These are phyloP conservation scores for Quercus suber DNA, from an alignment of 306 rosid species.

Conservation along the genomic window DNA sequence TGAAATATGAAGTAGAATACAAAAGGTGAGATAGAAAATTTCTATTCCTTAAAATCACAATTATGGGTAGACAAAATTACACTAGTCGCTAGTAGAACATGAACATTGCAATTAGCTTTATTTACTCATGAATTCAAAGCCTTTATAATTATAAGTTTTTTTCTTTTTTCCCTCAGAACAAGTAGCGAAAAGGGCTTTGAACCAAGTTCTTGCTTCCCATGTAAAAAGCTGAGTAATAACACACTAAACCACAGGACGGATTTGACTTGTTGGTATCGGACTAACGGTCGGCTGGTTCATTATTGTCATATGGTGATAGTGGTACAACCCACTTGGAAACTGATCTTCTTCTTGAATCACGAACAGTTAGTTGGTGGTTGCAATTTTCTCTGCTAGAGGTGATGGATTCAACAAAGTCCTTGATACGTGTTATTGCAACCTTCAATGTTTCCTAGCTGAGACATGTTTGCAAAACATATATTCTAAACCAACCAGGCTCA, in stretches of 20 bases:
- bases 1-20: too few species aligned
- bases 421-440: constrained; percentile 61
- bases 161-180: too few species aligned
- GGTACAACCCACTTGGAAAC: constrained; percentile 28
- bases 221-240: too few species aligned
- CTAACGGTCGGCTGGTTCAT: constrained; percentile 24
- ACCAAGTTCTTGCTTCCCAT: too few species aligned
- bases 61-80: neutral
- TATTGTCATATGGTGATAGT: constrained; percentile 16
- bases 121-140: too few species aligned
- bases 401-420: constrained; percentile 27
- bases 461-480: constrained; percentile 81
- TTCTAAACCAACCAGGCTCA: constrained; percentile 89
- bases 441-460: constrained; percentile 46
- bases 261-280: neutral
- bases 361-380: neutral
- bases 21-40: too few species aligned
- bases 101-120: neutral
- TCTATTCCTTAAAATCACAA: too few species aligned
- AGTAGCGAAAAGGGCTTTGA: too few species aligned
- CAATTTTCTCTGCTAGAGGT: neutral
- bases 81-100: neutral
- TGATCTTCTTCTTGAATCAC: neutral
- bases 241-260: neutral
- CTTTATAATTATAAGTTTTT: too few species aligned